Percentiles rank a stretch among this genome's conserved stretches.
phyloP scores from a whole-genome alignment of 2,329 filamentous ascomycete genomes.

The Plenodomus tracheiphilus region DNA sequence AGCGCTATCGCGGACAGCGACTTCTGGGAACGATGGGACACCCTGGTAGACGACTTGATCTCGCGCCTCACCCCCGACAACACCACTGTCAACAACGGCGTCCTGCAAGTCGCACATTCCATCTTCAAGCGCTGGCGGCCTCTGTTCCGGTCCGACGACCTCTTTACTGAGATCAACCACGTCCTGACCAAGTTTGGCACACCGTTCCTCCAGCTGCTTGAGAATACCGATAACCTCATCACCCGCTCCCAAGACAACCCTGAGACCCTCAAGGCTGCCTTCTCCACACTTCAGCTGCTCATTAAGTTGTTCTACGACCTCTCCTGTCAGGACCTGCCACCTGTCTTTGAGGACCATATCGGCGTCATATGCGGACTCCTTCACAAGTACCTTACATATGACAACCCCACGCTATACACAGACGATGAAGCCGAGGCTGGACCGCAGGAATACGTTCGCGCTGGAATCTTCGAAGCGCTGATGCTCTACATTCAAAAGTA shows the following conservation, averaged over 20 bases:
- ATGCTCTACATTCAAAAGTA: slow-evolving; percentile 93
- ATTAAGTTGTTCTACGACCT: slow-evolving; percentile 94
- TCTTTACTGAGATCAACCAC: slow-evolving; percentile 96
- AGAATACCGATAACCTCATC: slow-evolving; percentile 71
- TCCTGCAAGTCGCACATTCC: slow-evolving; percentile 95
- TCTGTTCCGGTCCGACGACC: slow-evolving; percentile 86
- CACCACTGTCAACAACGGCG: slow-evolving; percentile 84
- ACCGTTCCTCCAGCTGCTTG: slow-evolving; percentile 80
- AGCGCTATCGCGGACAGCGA: slow-evolving; percentile 97
- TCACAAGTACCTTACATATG: slow-evolving; percentile 90
- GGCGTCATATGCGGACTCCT: slow-evolving; percentile 74
- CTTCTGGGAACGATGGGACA: slow-evolving; percentile 95
- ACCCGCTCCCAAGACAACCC: slow-evolving; percentile 76
- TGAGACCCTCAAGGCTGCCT: slow-evolving; percentile 72
- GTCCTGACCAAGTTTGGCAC: slow-evolving; percentile 82
- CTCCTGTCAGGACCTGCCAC: slow-evolving; percentile 94
- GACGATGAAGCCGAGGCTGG: slow-evolving; percentile 90
- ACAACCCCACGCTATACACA: slow-evolving; percentile 79
- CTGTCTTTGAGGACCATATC: slow-evolving; percentile 90
- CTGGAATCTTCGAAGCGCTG: slow-evolving; percentile 88
- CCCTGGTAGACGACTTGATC: slow-evolving; percentile 90
- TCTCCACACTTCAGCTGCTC: slow-evolving; percentile 83
- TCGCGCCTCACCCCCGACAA: slow-evolving; percentile 82
- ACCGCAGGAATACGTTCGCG: slow-evolving; percentile 81
- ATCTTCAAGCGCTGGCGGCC: slow-evolving; percentile 97